phyloP scores from a whole-genome alignment of 1,284 basidiomycete species.

The Papiliotrema fonsecae region DNA sequence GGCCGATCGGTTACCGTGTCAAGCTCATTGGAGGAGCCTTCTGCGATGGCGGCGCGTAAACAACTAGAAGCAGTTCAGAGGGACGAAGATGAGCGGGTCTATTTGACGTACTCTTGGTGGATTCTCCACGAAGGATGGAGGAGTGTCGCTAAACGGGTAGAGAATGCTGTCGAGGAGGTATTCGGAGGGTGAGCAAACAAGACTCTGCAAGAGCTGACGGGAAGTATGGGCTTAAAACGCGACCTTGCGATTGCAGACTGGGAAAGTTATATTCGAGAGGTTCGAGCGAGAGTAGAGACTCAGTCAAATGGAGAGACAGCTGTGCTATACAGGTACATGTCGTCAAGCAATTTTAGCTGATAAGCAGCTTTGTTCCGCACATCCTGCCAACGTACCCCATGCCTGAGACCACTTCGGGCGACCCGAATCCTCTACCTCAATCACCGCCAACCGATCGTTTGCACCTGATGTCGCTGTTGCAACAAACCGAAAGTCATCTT shows the following conservation, averaged over 20 bases:
- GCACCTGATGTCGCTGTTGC: conserved; percentile 30
- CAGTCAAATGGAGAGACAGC: background rate
- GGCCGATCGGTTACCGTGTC: background rate
- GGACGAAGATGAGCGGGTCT: conserved; percentile 40
- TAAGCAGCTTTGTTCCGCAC: conserved; percentile 32
- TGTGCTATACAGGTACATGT: conserved; percentile 27
- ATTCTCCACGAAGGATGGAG: conserved; percentile 46
- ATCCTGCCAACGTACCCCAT: conserved; percentile 33
- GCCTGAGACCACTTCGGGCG: conserved; percentile 1
- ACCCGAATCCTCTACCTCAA: conserved; percentile 8
- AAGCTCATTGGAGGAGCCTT: background rate
- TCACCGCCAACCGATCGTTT: conserved; percentile 11
- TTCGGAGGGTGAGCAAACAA: conserved; percentile 32
- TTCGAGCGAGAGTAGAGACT: conserved; percentile 38
- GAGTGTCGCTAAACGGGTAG: conserved; percentile 30
- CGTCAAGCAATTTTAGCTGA: conserved; percentile 1
- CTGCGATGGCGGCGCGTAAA: conserved; percentile 8
- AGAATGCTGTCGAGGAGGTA: conserved; percentile 33
- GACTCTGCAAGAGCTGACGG: background rate
- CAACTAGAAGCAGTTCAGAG: conserved; percentile 16
- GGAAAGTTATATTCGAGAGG: conserved; percentile 34
- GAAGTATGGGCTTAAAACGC: conserved; percentile 41
- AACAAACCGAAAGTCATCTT: conserved; percentile 37
- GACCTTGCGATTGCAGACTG: conserved; percentile 37
- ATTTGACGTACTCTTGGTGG: conserved; percentile 48